phyloP scores from a whole-genome alignment of 176 grass and related monocot species.

The Musa beccarii region DNA sequence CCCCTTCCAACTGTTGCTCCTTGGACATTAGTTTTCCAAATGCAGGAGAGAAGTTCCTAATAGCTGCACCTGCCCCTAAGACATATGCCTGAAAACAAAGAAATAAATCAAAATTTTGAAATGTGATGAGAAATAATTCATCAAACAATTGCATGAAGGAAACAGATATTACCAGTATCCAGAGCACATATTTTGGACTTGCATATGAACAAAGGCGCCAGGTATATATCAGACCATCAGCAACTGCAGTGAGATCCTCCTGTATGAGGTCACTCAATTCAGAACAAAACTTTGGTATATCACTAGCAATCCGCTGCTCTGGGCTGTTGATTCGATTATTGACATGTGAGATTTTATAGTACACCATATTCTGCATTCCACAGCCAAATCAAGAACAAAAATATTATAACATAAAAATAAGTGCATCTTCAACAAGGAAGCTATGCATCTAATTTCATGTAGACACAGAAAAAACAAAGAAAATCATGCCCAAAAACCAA shows the following conservation, averaged over 20 bases:
- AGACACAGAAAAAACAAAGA: neutral
- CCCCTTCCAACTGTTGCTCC: constrained; percentile 92
- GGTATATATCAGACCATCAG: constrained; percentile 90
- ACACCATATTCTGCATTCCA: constrained; percentile 88
- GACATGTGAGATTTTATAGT: constrained; percentile 98
- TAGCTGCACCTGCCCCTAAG: constrained; percentile 73
- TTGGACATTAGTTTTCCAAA: constrained; percentile 93
- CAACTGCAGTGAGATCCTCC: constrained; percentile 84
- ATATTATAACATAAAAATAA: neutral
- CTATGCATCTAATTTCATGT: too few relatives aligned
- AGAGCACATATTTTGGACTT: constrained; percentile 92
- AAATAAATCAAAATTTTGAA: constrained; percentile 4
- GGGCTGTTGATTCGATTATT: constrained; percentile 75
- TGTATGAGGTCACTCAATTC: constrained; percentile 97
- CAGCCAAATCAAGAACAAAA: constrained; percentile 17
- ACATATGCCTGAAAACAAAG: constrained; percentile 75
- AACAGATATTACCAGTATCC: constrained; percentile 75
- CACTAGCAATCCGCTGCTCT: constrained; percentile 92
- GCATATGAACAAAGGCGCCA: constrained; percentile 98
- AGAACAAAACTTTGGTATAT: constrained; percentile 90
- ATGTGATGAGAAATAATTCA: constrained; percentile 13
- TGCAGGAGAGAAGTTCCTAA: constrained; percentile 87
- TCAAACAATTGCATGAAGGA: neutral
- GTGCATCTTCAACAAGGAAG: neutral
- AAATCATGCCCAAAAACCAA: neutral